Evolutionary conservation across 371 early-diverging fungal species (phyloP).

Genomic region (Mortierella sp.): DNA sequence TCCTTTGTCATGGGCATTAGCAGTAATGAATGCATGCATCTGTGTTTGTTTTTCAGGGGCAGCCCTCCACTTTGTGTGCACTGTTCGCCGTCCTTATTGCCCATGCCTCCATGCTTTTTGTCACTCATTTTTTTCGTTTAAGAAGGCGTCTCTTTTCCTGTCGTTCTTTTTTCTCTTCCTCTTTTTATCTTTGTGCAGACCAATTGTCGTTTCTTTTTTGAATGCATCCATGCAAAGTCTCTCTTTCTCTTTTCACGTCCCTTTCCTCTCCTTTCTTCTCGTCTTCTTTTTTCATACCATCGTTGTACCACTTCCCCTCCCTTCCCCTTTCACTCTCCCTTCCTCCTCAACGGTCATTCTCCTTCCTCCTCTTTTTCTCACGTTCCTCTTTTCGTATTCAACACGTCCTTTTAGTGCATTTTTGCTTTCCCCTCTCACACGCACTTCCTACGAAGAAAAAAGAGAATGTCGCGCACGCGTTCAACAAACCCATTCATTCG

Average conservation of each 20-base stretch:
- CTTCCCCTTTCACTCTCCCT: neutral
- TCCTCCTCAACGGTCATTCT: neutral
- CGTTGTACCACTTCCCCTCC: neutral
- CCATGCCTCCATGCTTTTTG: neutral
- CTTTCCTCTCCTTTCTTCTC: neutral
- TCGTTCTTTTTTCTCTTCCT: neutral
- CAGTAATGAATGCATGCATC: neutral
- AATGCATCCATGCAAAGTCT: neutral
- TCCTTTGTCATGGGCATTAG: neutral
- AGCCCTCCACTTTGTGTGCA: too few relatives aligned
- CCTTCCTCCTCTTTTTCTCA: neutral
- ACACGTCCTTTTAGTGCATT: neutral
- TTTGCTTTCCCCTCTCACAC: neutral
- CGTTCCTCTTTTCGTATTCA: neutral
- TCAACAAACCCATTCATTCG: constrained; percentile 14
- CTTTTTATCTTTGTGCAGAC: neutral
- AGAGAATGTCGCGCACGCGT: neutral
- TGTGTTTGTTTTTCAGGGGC: too few relatives aligned
- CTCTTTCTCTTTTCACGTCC: neutral
- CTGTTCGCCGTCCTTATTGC: too few relatives aligned
- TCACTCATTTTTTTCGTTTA: neutral
- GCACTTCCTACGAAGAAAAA: neutral
- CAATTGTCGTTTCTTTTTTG: neutral
- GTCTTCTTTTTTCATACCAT: neutral
- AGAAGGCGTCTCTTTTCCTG: neutral